These are phyloP conservation scores for Linanthus parryae DNA, from an alignment of 148 eudicot genomes.

Conservation along the genomic window DNA sequence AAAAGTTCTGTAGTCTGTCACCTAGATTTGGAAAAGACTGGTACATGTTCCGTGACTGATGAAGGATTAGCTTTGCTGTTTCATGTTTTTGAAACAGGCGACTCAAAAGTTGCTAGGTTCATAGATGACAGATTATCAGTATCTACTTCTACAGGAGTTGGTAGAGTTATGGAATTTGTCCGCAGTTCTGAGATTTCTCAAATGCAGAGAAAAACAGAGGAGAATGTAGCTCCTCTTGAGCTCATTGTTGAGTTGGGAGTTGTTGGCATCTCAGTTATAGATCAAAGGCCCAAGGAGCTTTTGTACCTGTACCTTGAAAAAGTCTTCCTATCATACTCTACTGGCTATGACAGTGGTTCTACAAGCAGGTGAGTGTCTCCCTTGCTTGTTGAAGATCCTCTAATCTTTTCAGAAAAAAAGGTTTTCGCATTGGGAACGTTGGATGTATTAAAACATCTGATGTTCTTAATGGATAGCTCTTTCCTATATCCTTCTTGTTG, in stretches of 20 bases:
- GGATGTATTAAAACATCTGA: too few species aligned
- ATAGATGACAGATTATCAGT: conserved; percentile 29
- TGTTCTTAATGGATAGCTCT: too few species aligned
- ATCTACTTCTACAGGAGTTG: conserved; percentile 28
- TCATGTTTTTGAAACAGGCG: conserved; percentile 50
- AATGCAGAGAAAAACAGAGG: conserved; percentile 42
- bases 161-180: conserved; percentile 14
- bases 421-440: too few species aligned
- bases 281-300: conserved; percentile 88
- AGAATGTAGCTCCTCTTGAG: conserved; percentile 59
- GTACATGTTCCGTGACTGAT: conserved; percentile 30
- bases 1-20: conserved; percentile 22
- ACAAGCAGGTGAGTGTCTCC: conserved; percentile 60
- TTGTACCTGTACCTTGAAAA: conserved; percentile 74
- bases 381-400: not conserved
- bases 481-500: too few species aligned
- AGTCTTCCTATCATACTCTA: conserved; percentile 80
- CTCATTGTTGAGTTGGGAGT: conserved; percentile 82
- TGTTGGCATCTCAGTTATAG: conserved; percentile 76
- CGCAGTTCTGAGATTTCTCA: conserved; percentile 41
- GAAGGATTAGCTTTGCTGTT: conserved; percentile 42
- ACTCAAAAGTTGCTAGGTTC: conserved; percentile 73
- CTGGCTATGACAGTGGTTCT: conserved; percentile 87
- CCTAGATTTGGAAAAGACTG: conserved; percentile 52
- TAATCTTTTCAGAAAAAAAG: too few species aligned